These are phyloP conservation scores for Oryza coarctata DNA, from an alignment of 176 grass and related monocot genomes.

Conservation along the genomic window DNA sequence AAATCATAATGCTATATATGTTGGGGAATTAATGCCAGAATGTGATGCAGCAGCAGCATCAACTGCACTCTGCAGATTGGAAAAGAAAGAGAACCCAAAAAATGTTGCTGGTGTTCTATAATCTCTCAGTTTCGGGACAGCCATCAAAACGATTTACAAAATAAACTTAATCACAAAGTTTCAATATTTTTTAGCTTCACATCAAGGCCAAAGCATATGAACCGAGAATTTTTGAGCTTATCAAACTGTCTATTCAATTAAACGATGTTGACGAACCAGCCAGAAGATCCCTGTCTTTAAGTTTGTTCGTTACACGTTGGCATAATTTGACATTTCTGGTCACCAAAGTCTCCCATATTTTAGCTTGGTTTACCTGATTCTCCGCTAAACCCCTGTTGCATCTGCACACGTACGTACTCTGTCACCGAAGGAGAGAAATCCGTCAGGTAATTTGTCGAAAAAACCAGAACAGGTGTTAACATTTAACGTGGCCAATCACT, in stretches of 20 bases:
- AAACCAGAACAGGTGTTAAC: background rate
- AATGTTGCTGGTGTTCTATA: background rate
- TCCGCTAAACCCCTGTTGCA: background rate
- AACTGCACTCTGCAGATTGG: no score
- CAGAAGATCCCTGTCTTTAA: background rate
- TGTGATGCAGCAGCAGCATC: background rate
- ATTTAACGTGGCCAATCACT: background rate
- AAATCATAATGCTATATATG: background rate
- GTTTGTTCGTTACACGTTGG: background rate
- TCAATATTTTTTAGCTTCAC: background rate
- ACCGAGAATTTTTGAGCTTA: background rate
- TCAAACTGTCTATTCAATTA: background rate
- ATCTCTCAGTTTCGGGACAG: background rate
- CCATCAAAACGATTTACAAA: background rate
- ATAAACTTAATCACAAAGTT: background rate
- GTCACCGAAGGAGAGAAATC: background rate
- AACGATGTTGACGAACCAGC: background rate
- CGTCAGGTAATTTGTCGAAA: background rate
- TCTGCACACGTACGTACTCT: constrained; percentile 17
- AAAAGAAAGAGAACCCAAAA: background rate
- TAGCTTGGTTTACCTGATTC: background rate
- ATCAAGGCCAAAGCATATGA: background rate
- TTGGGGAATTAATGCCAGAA: background rate
- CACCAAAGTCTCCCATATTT: background rate
- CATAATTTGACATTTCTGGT: background rate